A percentile compares a stretch with the other conserved stretches of the same genome.
Evolutionary conservation across 148 eudicot genomes (phyloP).

Genomic region (Polygonum maritimum): DNA sequence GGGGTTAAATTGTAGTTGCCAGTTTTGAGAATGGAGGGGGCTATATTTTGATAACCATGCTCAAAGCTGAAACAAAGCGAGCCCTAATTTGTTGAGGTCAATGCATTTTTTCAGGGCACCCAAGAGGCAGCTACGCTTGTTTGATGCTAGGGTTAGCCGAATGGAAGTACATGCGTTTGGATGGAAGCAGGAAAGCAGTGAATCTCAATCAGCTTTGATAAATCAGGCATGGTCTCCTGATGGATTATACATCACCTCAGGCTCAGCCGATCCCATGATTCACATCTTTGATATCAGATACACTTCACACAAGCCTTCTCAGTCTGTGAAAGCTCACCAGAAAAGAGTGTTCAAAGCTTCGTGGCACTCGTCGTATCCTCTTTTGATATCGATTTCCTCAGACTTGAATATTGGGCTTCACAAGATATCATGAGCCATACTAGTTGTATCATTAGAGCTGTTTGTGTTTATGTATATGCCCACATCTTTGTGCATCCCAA

Average conservation of each 20-base stretch:
- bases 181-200: slow-evolving; percentile 97
- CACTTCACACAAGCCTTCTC: slow-evolving; percentile 70
- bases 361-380: slow-evolving; percentile 71
- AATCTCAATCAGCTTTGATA: slow-evolving; percentile 87
- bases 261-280: slow-evolving; percentile 81
- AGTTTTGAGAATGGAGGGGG: too few species aligned
- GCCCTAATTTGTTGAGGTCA: background rate
- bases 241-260: slow-evolving; percentile 82
- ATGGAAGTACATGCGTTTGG: slow-evolving; percentile 78
- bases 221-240: slow-evolving; percentile 99
- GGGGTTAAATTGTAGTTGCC: too few species aligned
- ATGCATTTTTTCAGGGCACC: slow-evolving; percentile 53
- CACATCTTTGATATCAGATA: slow-evolving; percentile 89
- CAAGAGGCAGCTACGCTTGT: slow-evolving; percentile 73
- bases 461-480: background rate
- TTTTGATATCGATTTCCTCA: slow-evolving; percentile 84
- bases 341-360: slow-evolving; percentile 90
- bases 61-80: too few species aligned
- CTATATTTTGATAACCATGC: too few species aligned
- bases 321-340: slow-evolving; percentile 74
- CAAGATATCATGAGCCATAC: slow-evolving; percentile 31
- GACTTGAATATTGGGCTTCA: slow-evolving; percentile 81
- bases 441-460: background rate
- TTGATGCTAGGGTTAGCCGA: slow-evolving; percentile 63
- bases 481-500: background rate